Evolutionary conservation across 495 filamentous ascomycete genomes (phyloP).

Genomic region (Oleoguttula mirabilis): DNA sequence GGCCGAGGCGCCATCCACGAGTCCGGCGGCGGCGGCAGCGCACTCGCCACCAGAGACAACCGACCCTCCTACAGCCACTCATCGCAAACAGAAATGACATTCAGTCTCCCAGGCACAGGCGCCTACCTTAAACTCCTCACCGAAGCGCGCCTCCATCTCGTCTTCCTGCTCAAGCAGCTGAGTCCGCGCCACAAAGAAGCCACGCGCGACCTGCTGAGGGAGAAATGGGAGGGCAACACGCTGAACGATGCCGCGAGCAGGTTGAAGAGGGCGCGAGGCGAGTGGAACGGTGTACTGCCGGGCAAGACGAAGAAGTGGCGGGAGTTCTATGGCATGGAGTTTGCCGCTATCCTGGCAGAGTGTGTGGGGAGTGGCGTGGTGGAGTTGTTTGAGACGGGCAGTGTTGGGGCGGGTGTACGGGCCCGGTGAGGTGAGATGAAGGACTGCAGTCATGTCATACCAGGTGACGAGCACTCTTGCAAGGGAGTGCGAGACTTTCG

Average conservation of each 20-base stretch:
- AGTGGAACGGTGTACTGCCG: slow-evolving; percentile 57
- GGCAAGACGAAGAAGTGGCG: slow-evolving; percentile 76
- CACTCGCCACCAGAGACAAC: slow-evolving; percentile 8
- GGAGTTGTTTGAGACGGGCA: slow-evolving; percentile 76
- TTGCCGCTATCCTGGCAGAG: slow-evolving; percentile 69
- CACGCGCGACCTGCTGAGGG: slow-evolving; percentile 52
- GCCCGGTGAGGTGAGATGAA: not conserved
- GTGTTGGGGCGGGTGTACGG: slow-evolving; percentile 56
- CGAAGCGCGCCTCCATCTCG: slow-evolving; percentile 52
- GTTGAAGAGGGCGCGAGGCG: slow-evolving; percentile 54
- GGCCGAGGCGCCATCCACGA: slow-evolving; percentile 43
- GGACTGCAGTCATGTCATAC: too few relatives aligned
- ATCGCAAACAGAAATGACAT: slow-evolving; percentile 32
- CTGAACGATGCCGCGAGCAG: slow-evolving; percentile 43
- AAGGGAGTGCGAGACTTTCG: too few relatives aligned
- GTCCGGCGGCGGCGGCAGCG: slow-evolving; percentile 38
- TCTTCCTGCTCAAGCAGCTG: slow-evolving; percentile 48
- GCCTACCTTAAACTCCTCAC: slow-evolving; percentile 60
- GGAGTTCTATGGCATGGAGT: slow-evolving; percentile 60
- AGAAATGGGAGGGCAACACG: slow-evolving; percentile 73
- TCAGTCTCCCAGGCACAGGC: slow-evolving; percentile 64
- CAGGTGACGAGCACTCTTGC: too few relatives aligned
- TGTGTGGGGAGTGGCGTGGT: slow-evolving; percentile 67
- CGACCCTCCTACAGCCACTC: slow-evolving; percentile 17
- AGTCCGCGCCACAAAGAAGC: slow-evolving; percentile 47